These are phyloP conservation scores for Primulina huaijiensis DNA, from an alignment of 257 asterid species.

Conservation along the genomic window DNA sequence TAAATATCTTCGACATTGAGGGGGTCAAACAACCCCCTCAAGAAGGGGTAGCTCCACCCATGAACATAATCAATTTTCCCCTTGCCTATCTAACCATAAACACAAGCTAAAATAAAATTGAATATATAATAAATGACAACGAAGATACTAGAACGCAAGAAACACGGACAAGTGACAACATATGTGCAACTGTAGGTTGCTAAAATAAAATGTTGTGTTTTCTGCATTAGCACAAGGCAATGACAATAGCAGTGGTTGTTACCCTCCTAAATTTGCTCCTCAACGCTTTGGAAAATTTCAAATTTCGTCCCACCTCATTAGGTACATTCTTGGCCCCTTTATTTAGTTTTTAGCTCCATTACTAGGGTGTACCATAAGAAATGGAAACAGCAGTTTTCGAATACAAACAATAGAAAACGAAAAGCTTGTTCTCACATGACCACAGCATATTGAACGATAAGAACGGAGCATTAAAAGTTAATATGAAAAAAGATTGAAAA, in stretches of 20 bases:
- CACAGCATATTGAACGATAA: conserved; percentile 9
- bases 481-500: background rate
- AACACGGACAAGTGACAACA: conserved; percentile 6
- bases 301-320: background rate
- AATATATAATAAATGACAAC: conserved; percentile 1
- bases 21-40: too few species aligned
- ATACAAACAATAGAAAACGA: background rate
- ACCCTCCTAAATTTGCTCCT: background rate
- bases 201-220: conserved; percentile 10
- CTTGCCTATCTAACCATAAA: background rate
- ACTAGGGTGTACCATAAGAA: background rate
- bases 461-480: background rate
- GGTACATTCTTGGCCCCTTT: too few species aligned
- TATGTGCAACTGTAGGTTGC: background rate
- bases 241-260: background rate
- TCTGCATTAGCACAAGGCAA: conserved; percentile 4
- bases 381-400: conserved; percentile 1
- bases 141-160: conserved; percentile 7
- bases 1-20: too few species aligned
- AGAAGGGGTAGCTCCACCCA: too few species aligned
- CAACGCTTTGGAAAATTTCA: background rate
- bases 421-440: background rate
- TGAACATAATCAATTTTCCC: background rate
- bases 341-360: too few species aligned
- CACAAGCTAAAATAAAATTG: background rate